These are phyloP conservation scores for Salmacisia buchloeana DNA, from an alignment of 1,284 basidiomycete genomes.

Conservation along the genomic window DNA sequence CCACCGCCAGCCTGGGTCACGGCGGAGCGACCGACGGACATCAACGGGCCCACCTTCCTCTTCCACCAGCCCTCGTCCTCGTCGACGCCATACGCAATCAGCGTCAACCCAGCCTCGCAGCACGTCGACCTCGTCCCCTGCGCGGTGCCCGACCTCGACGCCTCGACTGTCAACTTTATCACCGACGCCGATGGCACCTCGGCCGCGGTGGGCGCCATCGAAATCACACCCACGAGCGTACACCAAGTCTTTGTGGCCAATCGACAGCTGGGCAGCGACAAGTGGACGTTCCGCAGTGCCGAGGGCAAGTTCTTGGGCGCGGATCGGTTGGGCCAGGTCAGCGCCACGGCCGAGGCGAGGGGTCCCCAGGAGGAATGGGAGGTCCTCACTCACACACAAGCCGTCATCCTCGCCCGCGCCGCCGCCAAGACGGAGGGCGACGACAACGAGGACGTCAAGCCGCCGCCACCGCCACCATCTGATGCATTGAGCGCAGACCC, in stretches of 20 bases:
- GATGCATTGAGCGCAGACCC: background rate
- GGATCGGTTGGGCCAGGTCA: constrained; percentile 26
- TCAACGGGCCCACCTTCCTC: constrained; percentile 30
- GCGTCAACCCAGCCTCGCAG: constrained; percentile 24
- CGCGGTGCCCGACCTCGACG: constrained; percentile 9
- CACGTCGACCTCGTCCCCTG: constrained; percentile 18
- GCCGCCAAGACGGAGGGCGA: background rate
- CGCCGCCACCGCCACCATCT: background rate
- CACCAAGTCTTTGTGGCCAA: constrained; percentile 43
- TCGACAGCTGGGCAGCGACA: constrained; percentile 20
- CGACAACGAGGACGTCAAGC: background rate
- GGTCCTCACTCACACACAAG: constrained; percentile 10
- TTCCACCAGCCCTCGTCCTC: constrained; percentile 11
- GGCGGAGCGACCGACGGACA: constrained; percentile 20
- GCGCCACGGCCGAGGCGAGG: constrained; percentile 31
- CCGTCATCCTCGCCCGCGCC: background rate
- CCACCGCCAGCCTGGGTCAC: constrained; percentile 23
- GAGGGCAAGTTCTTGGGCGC: constrained; percentile 36
- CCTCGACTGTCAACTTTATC: constrained; percentile 8
- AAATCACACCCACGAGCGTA: constrained; percentile 27
- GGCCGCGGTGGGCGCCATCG: constrained; percentile 11
- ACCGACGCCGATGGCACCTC: constrained; percentile 13
- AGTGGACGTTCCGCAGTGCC: constrained; percentile 35
- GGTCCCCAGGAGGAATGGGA: constrained; percentile 43
- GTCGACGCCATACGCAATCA: constrained; percentile 11